Conservation (phyloP, 2,329 filamentous ascomycete genomes). For the Cyphellophora europaea region DNA sequence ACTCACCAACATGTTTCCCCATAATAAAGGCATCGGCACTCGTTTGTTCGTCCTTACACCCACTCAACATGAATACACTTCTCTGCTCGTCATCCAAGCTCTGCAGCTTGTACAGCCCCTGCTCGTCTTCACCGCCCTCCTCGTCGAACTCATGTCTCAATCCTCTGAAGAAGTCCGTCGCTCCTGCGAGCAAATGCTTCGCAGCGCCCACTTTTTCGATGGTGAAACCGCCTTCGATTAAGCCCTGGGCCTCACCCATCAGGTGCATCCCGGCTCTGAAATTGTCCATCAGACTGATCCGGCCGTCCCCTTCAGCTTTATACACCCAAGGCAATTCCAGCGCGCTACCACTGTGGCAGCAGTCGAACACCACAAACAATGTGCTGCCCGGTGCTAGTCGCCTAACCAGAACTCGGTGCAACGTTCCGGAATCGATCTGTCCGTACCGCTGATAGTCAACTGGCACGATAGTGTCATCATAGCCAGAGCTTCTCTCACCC, state of each 20-base stretch:
- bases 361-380: conserved; percentile 41
- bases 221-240: conserved; percentile 41
- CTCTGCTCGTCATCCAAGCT: conserved; percentile 34
- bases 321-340: conserved; percentile 52
- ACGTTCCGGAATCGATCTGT: conserved; percentile 42
- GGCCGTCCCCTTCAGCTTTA: conserved; percentile 46
- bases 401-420: conserved; percentile 15
- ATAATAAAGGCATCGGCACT: conserved; percentile 39
- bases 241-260: conserved; percentile 37
- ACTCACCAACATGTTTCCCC: conserved; percentile 27
- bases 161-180: conserved; percentile 41
- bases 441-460: conserved; percentile 44
- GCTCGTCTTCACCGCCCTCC: conserved; percentile 25
- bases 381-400: conserved; percentile 34
- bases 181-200: conserved; percentile 42
- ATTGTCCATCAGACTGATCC: conserved; percentile 47
- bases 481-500: conserved; percentile 13
- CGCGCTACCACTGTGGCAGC: conserved; percentile 52
- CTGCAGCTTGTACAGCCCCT: conserved; percentile 20
- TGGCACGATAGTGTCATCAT: conserved; percentile 46
- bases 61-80: conserved; percentile 42
- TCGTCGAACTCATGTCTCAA: conserved; percentile 33
- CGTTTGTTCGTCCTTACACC: conserved; percentile 43
- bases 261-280: conserved; percentile 42
- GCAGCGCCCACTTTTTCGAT: conserved; percentile 37